Evolutionary conservation across 2,329 filamentous ascomycete genomes (phyloP), one percentile per base, ranked within the genome.

Genomic region (Neonectria ditissima): DNA sequence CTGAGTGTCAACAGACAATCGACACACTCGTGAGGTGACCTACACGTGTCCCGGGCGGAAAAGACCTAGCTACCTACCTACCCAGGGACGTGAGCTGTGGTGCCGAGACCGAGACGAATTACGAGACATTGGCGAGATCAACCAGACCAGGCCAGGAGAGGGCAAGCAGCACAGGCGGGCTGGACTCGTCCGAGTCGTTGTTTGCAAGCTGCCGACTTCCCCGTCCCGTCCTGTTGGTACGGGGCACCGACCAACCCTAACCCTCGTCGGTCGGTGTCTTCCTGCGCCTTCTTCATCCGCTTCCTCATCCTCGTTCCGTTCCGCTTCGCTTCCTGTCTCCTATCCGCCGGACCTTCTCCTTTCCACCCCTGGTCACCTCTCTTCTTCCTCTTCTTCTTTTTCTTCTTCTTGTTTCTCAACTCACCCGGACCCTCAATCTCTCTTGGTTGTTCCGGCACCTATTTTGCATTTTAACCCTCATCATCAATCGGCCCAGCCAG

Each of bases 11-110:
- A 11, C 44, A 26, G 28, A 2, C 6, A 26, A 22, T 47, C 45
- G 24, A n/a, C 45, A 30, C 26, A 34, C 4, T 14, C 28, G 55
- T 63, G 60, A 63, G 60, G 60, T 63, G 60, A 63, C 51, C 60
- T 59, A 55, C 60, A 55, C 55, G 60, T 59, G 55, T 63, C 60
- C 59, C 22, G 39, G 37, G 45, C 52, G 45, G 20, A 56, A 62
- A 62, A 50, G 41, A n/a, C n/a, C n/a, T n/a, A n/a, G n/a, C n/a
- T n/a, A n/a, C n/a, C n/a, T n/a, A n/a, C n/a, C n/a, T n/a, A n/a
- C n/a, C n/a, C n/a, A 26, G 37, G 44, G 24, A 20, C 32, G 6
- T 47, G 22, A 16, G 54, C 55, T 20, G 32, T 44, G 39, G 34
- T 37, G 34, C 34, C 34, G 34, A 16, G 34, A 30, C 41, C 30